phyloP scores from a whole-genome alignment of 139 green algal species.

The Chlamydomonas incerta region DNA sequence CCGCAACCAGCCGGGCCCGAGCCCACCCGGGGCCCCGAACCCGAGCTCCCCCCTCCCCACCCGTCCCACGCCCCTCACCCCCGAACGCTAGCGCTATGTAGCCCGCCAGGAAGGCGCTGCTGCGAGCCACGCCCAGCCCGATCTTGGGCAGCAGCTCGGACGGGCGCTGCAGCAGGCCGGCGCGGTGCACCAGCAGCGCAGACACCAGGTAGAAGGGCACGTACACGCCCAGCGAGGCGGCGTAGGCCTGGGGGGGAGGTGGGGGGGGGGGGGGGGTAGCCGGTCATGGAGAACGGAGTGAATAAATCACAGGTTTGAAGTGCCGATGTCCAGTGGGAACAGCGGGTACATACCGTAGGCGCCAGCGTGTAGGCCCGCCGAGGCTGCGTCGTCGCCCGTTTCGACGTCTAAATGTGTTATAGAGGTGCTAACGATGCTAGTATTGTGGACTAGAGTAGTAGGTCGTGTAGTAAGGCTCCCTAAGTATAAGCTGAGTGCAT shows the following conservation, averaged over 20 bases:
- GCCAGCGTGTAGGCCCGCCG: too few species aligned
- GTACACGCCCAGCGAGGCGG: conserved; percentile 85
- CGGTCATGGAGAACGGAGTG: not conserved
- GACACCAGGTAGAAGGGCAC: conserved; percentile 76
- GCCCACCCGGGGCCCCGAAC: too few species aligned
- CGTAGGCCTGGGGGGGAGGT: conserved; percentile 64
- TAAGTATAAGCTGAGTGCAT: too few species aligned
- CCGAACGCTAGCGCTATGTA: conserved; percentile 88
- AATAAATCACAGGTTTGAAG: not conserved
- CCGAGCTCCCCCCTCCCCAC: not conserved
- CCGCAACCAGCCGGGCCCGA: too few species aligned
- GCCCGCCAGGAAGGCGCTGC: conserved; percentile 84
- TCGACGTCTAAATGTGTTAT: too few species aligned
- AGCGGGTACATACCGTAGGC: too few species aligned
- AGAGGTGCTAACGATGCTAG: too few species aligned
- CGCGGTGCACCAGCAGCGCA: conserved; percentile 88
- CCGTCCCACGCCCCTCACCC: conserved; percentile 45
- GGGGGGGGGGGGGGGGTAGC: not conserved
- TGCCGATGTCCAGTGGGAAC: too few species aligned
- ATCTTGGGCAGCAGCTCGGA: conserved; percentile 74
- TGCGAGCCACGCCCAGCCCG: conserved; percentile 76
- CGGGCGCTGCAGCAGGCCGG: conserved; percentile 63
- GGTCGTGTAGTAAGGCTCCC: too few species aligned
- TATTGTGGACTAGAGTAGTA: too few species aligned
- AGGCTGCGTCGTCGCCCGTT: too few species aligned